Evolutionary conservation across 305 asterid genomes (phyloP).

Genomic region (Fraxinus paxiana): DNA sequence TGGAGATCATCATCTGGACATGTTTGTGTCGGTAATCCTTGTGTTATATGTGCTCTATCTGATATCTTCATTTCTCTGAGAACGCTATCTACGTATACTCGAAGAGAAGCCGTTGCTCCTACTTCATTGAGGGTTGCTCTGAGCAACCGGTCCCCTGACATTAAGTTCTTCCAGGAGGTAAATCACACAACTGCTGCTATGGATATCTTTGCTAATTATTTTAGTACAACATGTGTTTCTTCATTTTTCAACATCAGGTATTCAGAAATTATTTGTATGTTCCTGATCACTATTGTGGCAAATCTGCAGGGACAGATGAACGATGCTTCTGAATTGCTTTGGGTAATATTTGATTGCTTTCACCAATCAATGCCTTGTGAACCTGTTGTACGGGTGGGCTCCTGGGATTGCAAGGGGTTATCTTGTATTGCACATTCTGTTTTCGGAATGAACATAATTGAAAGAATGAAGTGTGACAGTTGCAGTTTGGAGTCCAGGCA

Average conservation of each 20-base stretch:
- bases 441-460: conserved; percentile 82
- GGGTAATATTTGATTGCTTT: conserved; percentile 77
- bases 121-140: conserved; percentile 85
- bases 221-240: background rate
- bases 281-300: conserved; percentile 9
- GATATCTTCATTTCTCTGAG: conserved; percentile 77
- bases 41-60: conserved; percentile 82
- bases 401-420: conserved; percentile 39
- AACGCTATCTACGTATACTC: conserved; percentile 45
- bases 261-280: background rate
- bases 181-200: conserved; percentile 16
- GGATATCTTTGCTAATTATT: background rate
- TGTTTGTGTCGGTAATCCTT: conserved; percentile 87
- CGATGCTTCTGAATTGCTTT: conserved; percentile 90
- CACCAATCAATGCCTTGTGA: conserved; percentile 63
- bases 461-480: conserved; percentile 73
- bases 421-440: conserved; percentile 77
- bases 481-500: conserved; percentile 80
- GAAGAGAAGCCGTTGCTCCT: conserved; percentile 79
- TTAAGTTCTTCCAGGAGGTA: conserved; percentile 92
- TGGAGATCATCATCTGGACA: conserved; percentile 62
- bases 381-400: conserved; percentile 23
- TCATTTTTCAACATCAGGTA: background rate
- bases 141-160: conserved; percentile 81
- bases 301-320: conserved; percentile 89